Evolutionary conservation across 805 yeast species (phyloP).

Genomic region (Vanderwaltozyma verrucispora): DNA sequence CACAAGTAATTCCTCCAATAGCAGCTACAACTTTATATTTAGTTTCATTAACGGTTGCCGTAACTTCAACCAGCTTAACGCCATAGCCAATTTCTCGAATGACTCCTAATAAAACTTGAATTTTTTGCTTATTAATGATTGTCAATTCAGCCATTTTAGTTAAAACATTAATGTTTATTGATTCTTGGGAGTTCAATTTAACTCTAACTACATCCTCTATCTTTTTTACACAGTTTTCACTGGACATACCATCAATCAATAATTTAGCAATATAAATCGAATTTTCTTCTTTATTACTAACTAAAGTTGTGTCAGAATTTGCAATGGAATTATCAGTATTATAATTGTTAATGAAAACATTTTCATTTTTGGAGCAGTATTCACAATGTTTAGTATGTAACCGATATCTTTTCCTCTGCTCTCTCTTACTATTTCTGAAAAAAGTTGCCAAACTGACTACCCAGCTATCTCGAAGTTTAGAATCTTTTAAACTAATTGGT

Average conservation of each 20-base stretch:
- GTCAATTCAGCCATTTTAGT: neutral
- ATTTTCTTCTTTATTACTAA: neutral
- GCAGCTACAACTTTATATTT: neutral
- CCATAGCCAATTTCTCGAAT: neutral
- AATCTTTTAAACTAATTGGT: no score
- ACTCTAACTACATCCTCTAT: neutral
- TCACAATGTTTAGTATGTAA: neutral
- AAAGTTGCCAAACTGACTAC: no score
- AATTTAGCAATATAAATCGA: no score
- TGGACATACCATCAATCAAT: neutral
- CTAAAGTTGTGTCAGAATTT: no score
- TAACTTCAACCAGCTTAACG: neutral
- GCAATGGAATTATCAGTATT: no score
- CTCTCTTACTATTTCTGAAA: no score
- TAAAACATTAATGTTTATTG: neutral
- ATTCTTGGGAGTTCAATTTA: neutral
- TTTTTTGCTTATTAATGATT: neutral
- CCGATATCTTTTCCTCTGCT: neutral
- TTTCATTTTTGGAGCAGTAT: neutral
- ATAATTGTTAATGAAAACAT: no score
- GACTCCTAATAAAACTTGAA: neutral
- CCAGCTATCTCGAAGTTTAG: no score
- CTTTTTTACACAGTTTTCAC: neutral
- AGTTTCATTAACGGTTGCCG: neutral
- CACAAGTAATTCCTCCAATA: neutral